Percentiles rank a stretch among this genome's conserved stretches.
Evolutionary conservation across 805 yeast genomes (phyloP).

Genomic region (Saccharomycopsis amapae): DNA sequence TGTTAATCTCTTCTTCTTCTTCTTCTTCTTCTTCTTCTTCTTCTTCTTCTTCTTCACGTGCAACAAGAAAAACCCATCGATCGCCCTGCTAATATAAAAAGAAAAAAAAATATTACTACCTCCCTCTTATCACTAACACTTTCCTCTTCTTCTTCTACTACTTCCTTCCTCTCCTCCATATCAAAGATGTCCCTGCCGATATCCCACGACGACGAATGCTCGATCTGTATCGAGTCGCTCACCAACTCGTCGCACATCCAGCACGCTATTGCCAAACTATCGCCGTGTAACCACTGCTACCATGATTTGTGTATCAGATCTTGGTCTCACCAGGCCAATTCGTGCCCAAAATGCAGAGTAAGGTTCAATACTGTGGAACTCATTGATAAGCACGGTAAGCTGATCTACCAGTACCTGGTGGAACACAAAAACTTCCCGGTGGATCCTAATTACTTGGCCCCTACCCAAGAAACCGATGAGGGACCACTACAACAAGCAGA

Average conservation of each 20-base stretch:
- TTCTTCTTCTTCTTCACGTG: too few species aligned
- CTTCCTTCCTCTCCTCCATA: too few species aligned
- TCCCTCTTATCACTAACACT: too few species aligned
- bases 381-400: slow-evolving; percentile 23
- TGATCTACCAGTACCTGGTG: slow-evolving; percentile 19
- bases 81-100: too few species aligned
- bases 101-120: too few species aligned
- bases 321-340: slow-evolving; percentile 52
- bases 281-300: slow-evolving; percentile 47
- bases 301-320: slow-evolving; percentile 49
- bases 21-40: too few species aligned
- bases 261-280: slow-evolving; percentile 25
- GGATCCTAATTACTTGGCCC: slow-evolving; percentile 16
- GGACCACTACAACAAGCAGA: not conserved
- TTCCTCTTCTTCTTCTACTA: too few species aligned
- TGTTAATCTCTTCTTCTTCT: too few species aligned
- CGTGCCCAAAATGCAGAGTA: slow-evolving; percentile 56
- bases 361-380: slow-evolving; percentile 35
- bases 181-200: too few species aligned
- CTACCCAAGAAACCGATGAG: slow-evolving; percentile 1
- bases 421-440: slow-evolving; percentile 17
- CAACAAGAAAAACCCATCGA: too few species aligned
- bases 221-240: slow-evolving; percentile 50
- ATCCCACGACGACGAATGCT: slow-evolving; percentile 34
- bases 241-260: slow-evolving; percentile 12